phyloP scores from a whole-genome alignment of 441 rosid genomes.

The Erodium moschatum region DNA sequence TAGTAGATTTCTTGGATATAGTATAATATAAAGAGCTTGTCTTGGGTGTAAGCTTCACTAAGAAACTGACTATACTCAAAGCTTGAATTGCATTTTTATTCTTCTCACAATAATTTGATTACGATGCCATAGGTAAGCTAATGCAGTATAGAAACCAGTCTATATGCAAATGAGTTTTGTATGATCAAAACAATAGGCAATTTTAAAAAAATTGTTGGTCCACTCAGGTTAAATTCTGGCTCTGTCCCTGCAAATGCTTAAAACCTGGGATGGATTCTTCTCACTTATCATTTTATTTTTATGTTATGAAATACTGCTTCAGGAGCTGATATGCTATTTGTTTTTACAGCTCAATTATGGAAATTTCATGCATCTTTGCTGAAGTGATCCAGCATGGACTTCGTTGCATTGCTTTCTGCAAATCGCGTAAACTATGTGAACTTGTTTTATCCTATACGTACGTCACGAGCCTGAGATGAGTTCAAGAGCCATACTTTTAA shows the following conservation, averaged over 20 bases:
- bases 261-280: constrained; percentile 10
- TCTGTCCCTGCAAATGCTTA: background rate
- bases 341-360: constrained; percentile 57
- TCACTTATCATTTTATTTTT: constrained; percentile 7
- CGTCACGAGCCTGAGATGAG: constrained; percentile 22
- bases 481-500: background rate
- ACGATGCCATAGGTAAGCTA: background rate
- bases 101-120: background rate
- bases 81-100: background rate
- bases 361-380: constrained; percentile 69
- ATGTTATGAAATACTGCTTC: constrained; percentile 15
- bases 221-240: background rate
- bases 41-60: background rate
- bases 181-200: background rate
- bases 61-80: constrained; percentile 1
- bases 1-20: background rate
- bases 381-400: constrained; percentile 97
- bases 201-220: background rate
- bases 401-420: constrained; percentile 88
- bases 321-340: constrained; percentile 19
- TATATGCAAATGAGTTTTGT: constrained; percentile 1
- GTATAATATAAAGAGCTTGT: background rate
- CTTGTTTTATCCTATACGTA: constrained; percentile 79
- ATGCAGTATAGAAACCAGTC: constrained; percentile 2
- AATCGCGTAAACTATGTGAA: constrained; percentile 87